Evolutionary conservation across 1,284 basidiomycete species (phyloP).

Genomic region (Pyrrhoderma lamaoense): DNA sequence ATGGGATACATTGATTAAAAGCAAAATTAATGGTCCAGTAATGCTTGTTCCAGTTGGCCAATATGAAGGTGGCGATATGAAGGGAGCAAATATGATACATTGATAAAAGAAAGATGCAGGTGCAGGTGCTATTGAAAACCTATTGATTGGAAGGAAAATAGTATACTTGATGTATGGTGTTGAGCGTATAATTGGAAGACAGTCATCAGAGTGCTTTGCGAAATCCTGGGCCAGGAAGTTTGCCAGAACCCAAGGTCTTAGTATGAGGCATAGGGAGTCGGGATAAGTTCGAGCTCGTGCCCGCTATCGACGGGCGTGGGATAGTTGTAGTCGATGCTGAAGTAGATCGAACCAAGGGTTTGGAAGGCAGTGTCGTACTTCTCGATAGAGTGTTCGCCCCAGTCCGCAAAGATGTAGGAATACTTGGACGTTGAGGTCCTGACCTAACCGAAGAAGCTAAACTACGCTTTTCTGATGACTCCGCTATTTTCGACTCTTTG

Average conservation of each 20-base stretch:
- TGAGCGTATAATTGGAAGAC: not conserved
- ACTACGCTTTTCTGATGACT: not conserved
- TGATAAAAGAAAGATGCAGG: too few species aligned
- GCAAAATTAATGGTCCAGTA: too few species aligned
- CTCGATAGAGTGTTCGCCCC: not conserved
- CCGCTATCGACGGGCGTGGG: conserved; percentile 2
- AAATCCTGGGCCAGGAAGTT: conserved; percentile 3
- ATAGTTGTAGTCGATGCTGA: not conserved
- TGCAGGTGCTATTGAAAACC: too few species aligned
- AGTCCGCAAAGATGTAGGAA: not conserved
- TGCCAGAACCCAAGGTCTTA: conserved; percentile 1
- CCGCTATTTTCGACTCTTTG: not conserved
- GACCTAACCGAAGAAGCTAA: not conserved
- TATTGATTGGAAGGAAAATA: too few species aligned
- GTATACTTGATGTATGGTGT: too few species aligned
- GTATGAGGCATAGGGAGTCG: conserved; percentile 2
- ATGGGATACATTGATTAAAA: too few species aligned
- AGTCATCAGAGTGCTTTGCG: conserved; percentile 5
- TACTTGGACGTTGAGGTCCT: conserved; percentile 6
- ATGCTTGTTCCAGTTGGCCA: not conserved
- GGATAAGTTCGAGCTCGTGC: not conserved
- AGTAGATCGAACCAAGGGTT: not conserved
- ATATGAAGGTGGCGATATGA: not conserved
- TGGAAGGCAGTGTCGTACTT: not conserved
- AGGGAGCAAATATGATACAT: not conserved